Evolutionary conservation across 2,329 filamentous ascomycete species (phyloP).

Genomic region (Stemphylium beticola): DNA sequence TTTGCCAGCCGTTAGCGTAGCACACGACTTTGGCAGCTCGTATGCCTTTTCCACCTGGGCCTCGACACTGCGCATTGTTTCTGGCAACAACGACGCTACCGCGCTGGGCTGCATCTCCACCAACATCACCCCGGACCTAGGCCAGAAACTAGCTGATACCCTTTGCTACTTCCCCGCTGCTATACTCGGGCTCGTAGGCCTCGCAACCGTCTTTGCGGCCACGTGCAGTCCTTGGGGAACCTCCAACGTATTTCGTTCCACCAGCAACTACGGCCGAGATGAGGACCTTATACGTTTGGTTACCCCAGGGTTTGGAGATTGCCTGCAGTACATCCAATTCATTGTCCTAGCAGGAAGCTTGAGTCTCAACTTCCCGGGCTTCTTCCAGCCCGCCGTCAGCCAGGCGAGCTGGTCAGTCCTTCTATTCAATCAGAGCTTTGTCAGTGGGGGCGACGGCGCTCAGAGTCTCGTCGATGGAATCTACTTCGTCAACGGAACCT

Average conservation of each 20-base stretch:
- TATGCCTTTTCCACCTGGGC: conserved; percentile 87
- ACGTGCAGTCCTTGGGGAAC: conserved; percentile 95
- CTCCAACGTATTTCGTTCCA: conserved; percentile 89
- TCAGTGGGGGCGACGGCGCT: conserved; percentile 70
- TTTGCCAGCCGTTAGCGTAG: conserved; percentile 75
- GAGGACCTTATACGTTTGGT: conserved; percentile 89
- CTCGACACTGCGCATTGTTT: conserved; percentile 74
- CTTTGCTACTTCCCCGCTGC: conserved; percentile 78
- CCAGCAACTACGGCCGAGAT: conserved; percentile 96
- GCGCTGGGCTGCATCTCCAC: conserved; percentile 80
- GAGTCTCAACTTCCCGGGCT: conserved; percentile 88
- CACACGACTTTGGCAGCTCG: conserved; percentile 76
- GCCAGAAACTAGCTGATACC: conserved; percentile 68
- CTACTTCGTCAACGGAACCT: conserved; percentile 78
- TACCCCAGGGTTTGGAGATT: conserved; percentile 95
- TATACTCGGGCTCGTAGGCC: conserved; percentile 77
- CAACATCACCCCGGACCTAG: conserved; percentile 84
- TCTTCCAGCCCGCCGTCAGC: conserved; percentile 89
- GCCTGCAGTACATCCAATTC: conserved; percentile 96
- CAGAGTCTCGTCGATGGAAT: conserved; percentile 79
- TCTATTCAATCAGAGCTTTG: conserved; percentile 92
- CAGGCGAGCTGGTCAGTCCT: conserved; percentile 87
- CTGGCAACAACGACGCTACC: conserved; percentile 69
- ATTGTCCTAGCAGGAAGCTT: conserved; percentile 85
- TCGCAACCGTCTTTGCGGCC: conserved; percentile 82